Base-by-base conservation (phyloP, 306 rosid genomes). In the Acacia melanoxylon region DNA sequence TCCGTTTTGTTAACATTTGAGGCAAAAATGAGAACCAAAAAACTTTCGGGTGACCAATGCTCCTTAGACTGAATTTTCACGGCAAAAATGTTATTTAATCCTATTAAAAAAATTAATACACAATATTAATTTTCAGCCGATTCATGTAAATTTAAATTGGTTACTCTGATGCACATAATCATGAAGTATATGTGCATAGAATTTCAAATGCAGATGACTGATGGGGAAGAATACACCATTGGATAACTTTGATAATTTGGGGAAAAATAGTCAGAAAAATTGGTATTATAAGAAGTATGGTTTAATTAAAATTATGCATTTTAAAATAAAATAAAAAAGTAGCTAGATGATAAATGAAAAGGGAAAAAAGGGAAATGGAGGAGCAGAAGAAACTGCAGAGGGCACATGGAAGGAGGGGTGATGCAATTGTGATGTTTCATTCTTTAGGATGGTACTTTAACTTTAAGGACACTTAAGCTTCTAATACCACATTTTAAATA, bases 361-460 rank as follows among this genome's bases (percentile, higher is more conserved):
- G 74, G 4, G 9, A 45, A 59, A 75, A 13, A 20, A 2, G 65
- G 63, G 46, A 76, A 78, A 76, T 54, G 48, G 71, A 48, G 16
- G 46, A 15, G 31, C 63, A 77, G 68, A 62, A 68, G 54, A 84
- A 81, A 54, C 24, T 78, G 81, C 83, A 85, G 61, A 66, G 33
- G 80, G 82, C 76, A 83, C 85, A 80, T 88, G 84, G 76, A 61
- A 31, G n/a, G n/a, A n/a, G 68, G 73, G 74, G 68, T 78, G 79
- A 71, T 40, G 76, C 82, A 74, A 67, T 73, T 56, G 68, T 71
- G 61, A 46, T 58, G 72, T 74, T 48, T 33, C 74, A 20, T 41
- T 25, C 20, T 69, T 58, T n/a, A 22, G 31, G 46, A 45, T 51
- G 0, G 46, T 71, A n/a, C 37, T 16, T 63, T 46, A 59, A 15